Evolutionary conservation across 2,329 filamentous ascomycete genomes (phyloP).

Genomic region (Myriangium duriaei): DNA sequence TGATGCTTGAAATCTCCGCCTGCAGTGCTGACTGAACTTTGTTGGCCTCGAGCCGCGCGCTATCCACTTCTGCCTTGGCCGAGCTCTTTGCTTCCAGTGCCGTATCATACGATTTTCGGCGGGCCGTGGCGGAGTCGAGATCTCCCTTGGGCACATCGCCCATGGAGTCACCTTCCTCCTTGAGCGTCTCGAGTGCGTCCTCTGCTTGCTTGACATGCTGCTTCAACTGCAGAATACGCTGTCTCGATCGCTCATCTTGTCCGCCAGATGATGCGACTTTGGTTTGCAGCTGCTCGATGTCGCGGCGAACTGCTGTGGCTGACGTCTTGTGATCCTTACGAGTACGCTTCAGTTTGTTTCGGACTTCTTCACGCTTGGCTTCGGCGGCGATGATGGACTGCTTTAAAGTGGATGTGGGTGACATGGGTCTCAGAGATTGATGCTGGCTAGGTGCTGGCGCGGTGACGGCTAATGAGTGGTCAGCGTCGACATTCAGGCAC

Average conservation of each 20-base stretch:
- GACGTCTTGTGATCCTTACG: slow-evolving; percentile 65
- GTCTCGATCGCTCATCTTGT: slow-evolving; percentile 62
- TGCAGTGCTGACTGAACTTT: slow-evolving; percentile 50
- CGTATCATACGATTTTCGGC: slow-evolving; percentile 45
- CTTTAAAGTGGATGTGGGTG: slow-evolving; percentile 62
- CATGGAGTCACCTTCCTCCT: slow-evolving; percentile 50
- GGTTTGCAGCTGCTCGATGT: slow-evolving; percentile 56
- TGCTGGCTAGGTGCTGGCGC: slow-evolving; percentile 39
- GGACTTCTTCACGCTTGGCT: slow-evolving; percentile 56
- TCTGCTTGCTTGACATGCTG: slow-evolving; percentile 61
- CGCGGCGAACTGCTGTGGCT: slow-evolving; percentile 54
- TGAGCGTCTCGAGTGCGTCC: slow-evolving; percentile 46
- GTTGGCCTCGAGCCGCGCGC: slow-evolving; percentile 49
- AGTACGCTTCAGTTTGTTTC: slow-evolving; percentile 53
- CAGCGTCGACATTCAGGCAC: slow-evolving; percentile 10
- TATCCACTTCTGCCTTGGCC: slow-evolving; percentile 45
- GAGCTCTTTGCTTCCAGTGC: slow-evolving; percentile 39
- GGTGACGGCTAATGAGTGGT: slow-evolving; percentile 17
- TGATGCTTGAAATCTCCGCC: slow-evolving; percentile 49
- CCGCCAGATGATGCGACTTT: slow-evolving; percentile 56
- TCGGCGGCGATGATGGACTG: slow-evolving; percentile 64
- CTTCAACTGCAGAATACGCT: slow-evolving; percentile 63
- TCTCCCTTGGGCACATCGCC: slow-evolving; percentile 54
- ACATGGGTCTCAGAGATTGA: slow-evolving; percentile 57
- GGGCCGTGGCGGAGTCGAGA: slow-evolving; percentile 42